Conservation (phyloP, 2,329 filamentous ascomycete genomes). For the Blumeriella jaapii region DNA sequence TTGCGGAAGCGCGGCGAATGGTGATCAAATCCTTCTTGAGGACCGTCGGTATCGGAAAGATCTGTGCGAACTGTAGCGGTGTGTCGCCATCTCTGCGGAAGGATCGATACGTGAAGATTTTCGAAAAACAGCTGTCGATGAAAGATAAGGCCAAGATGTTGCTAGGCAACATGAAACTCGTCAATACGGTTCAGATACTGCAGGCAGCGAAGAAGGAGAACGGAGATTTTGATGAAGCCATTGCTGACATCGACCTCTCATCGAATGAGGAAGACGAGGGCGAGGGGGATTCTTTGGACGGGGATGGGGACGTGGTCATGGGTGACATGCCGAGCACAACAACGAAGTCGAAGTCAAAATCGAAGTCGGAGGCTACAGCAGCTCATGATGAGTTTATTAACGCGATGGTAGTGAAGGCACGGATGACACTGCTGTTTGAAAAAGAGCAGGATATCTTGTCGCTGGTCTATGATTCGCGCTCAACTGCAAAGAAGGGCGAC, state of each 20-base stretch:
- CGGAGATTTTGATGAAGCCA: conserved; percentile 46
- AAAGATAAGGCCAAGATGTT: conserved; percentile 74
- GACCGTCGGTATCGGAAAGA: conserved; percentile 55
- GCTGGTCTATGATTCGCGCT: conserved; percentile 71
- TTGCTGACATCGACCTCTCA: conserved; percentile 51
- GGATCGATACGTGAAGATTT: conserved; percentile 86
- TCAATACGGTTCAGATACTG: conserved; percentile 27
- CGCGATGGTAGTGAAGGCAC: conserved; percentile 70
- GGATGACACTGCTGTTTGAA: conserved; percentile 69
- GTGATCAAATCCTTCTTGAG: conserved; percentile 74
- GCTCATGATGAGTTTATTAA: conserved; percentile 63
- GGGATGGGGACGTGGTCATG: conserved; percentile 47
- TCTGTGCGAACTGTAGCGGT: conserved; percentile 55
- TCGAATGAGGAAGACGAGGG: conserved; percentile 35
- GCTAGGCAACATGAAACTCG: conserved; percentile 44
- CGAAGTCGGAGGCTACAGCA: conserved; percentile 30
- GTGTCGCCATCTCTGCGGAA: conserved; percentile 79
- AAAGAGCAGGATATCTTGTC: conserved; percentile 76
- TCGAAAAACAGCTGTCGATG: conserved; percentile 63
- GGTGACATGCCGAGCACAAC: conserved; percentile 36
- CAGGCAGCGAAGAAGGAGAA: conserved; percentile 30
- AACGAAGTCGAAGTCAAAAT: conserved; percentile 27
- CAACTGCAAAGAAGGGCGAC: conserved; percentile 41
- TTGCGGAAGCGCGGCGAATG: conserved; percentile 61
- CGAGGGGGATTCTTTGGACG: conserved; percentile 37